phyloP scores from a whole-genome alignment of 2,329 filamentous ascomycete species.

The Pseudopithomyces maydicus region DNA sequence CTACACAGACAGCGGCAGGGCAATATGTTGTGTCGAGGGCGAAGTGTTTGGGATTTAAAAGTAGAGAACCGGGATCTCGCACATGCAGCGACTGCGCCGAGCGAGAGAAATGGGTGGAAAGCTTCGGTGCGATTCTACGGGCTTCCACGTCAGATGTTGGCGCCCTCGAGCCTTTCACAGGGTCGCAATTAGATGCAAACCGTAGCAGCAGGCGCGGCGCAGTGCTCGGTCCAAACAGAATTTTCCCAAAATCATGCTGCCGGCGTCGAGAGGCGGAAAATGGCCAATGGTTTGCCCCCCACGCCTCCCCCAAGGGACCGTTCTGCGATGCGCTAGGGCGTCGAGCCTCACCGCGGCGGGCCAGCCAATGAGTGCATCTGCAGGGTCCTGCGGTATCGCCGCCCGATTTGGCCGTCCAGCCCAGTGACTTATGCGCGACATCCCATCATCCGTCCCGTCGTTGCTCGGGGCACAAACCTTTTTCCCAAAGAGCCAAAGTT shows the following conservation, averaged over 20 bases:
- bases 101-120: constrained; percentile 26
- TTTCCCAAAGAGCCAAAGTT: too few species aligned
- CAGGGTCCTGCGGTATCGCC: constrained; percentile 2
- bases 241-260: not conserved
- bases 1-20: not conserved
- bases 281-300: not conserved
- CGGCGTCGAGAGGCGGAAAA: not conserved
- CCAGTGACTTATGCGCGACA: not conserved
- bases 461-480: not conserved
- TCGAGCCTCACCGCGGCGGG: not conserved
- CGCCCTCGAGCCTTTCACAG: constrained; percentile 28
- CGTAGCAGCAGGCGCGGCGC: not conserved
- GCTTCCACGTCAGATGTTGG: constrained; percentile 36
- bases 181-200: constrained; percentile 16
- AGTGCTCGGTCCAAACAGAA: not conserved
- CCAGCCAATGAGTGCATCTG: not conserved
- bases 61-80: constrained; percentile 36
- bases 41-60: constrained; percentile 38
- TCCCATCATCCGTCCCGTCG: not conserved
- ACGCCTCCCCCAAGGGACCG: not conserved
- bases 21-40: constrained; percentile 13
- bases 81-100: constrained; percentile 41
- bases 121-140: constrained; percentile 41
- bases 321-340: not conserved
- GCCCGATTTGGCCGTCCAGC: constrained; percentile 1